phyloP scores from a whole-genome alignment of 1,139 yeast species.

The Hansenula sp. region DNA sequence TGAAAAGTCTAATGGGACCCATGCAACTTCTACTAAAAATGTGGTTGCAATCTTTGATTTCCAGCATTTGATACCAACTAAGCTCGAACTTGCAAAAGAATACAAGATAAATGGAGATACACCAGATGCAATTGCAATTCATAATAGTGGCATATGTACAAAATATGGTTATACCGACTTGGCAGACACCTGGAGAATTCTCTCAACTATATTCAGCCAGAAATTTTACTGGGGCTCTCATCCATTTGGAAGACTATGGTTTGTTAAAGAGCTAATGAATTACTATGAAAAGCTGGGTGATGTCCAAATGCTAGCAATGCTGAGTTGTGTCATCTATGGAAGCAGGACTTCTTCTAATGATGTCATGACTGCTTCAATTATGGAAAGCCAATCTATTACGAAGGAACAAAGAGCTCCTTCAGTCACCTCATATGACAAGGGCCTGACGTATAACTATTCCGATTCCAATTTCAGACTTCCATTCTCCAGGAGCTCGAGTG shows the following conservation, averaged over 20 bases:
- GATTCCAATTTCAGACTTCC: constrained; percentile 12
- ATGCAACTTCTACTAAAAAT: constrained; percentile 32
- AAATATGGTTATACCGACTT: constrained; percentile 58
- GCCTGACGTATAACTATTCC: constrained; percentile 10
- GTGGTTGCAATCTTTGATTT: constrained; percentile 64
- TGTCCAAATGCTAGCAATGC: constrained; percentile 87
- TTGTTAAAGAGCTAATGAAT: constrained; percentile 57
- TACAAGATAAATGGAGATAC: constrained; percentile 66
- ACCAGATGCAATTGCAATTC: constrained; percentile 60
- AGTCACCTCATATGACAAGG: constrained; percentile 12
- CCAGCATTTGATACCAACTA: constrained; percentile 68
- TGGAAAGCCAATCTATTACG: constrained; percentile 1
- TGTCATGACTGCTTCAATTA: neutral
- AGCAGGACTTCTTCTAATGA: neutral
- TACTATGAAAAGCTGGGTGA: constrained; percentile 65
- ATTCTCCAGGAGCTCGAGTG: constrained; percentile 21
- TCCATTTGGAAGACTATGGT: constrained; percentile 75
- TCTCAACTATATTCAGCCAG: constrained; percentile 28
- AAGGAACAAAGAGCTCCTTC: constrained; percentile 15
- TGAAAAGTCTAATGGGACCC: constrained; percentile 14
- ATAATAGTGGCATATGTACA: constrained; percentile 71
- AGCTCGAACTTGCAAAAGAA: constrained; percentile 70
- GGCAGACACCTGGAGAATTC: constrained; percentile 75
- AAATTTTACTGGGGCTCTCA: constrained; percentile 74
- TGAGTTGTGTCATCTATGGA: constrained; percentile 53